phyloP scores from a whole-genome alignment of 352 stramenopile genomes.

The Globisporangium acanthophoron region DNA sequence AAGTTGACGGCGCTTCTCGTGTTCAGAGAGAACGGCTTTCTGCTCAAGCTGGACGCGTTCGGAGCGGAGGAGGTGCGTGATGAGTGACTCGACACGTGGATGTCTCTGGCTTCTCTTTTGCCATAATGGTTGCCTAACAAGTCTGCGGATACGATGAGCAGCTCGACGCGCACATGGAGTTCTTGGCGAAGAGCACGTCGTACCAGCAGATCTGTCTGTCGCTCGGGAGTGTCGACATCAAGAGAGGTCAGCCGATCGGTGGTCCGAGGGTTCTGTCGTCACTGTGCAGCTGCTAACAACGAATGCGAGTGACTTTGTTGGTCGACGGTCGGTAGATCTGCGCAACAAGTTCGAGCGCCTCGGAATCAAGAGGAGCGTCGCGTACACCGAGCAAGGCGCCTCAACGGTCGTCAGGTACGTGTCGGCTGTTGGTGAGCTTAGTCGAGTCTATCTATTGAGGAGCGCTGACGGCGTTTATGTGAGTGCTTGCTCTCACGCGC shows the following conservation, averaged over 20 bases:
- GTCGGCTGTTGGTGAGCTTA: not conserved
- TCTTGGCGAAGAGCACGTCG: conserved; percentile 26
- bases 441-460: not conserved
- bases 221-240: conserved; percentile 36
- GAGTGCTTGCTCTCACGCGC: not conserved
- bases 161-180: conserved; percentile 45
- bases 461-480: not conserved
- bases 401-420: conserved; percentile 27
- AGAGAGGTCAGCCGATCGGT: conserved; percentile 28
- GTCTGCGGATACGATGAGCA: conserved; percentile 5
- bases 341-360: conserved; percentile 60
- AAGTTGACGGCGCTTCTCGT: not conserved
- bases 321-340: conserved; percentile 23
- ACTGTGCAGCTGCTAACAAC: not conserved
- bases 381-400: conserved; percentile 31
- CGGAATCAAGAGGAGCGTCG: conserved; percentile 34
- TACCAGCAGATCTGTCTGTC: conserved; percentile 42
- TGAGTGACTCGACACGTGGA: not conserved
- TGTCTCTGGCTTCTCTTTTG: not conserved
- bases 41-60: conserved; percentile 50
- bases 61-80: conserved; percentile 37
- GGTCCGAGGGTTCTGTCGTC: too few relatives aligned
- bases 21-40: conserved; percentile 22
- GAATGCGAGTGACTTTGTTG: not conserved
- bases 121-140: not conserved